Base-by-base conservation (phyloP, 371 early-diverging fungal genomes). In the Saksenaea oblongispora region DNA sequence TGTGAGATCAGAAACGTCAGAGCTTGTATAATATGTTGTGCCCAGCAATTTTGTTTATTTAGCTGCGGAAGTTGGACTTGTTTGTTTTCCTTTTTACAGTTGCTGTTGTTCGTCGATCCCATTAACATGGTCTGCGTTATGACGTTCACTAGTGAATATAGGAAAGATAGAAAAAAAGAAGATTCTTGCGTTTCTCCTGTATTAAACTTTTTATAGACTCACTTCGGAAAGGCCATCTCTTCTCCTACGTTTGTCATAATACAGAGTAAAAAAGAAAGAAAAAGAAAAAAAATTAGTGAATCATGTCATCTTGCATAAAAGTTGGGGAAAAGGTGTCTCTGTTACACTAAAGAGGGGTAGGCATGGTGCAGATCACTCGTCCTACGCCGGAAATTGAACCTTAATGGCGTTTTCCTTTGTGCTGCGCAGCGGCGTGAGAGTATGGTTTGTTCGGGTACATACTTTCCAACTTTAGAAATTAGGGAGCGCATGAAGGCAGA, bases 331-430 rank as follows among this genome's bases (percentile, higher is more conserved):
- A 22, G 3, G 11, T 10, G 9, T 22, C 5, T 10, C 22, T 17
- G 51, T 47, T 47, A 26, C 51, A 47, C 51, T 22, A 47, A 47
- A 22, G 24, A 10, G 22, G 51, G 51, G 51, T 10, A 22, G 22
- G 22, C n/a, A 39, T 39, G 39, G 11, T 47, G 51, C 51, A 47
- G 51, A 47, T 47, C 51, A 47, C 10, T 47, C 24, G 51, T 47
- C 51, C 22, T 22, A 47, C 51, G 51, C 51, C 51, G 51, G 51
- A 47, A 47, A 47, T 47, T 47, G 51, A 47, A 47, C 51, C 51
- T 47, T 47, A 47, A 47, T 8, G 18, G 51, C 51, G 51, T 47
- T 47, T 47, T 47, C 51, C 27, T 47, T 22, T 47, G 51, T 47
- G 22, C 22, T 47, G 51, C 51, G 51, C 51, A 47, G 17, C 51